Conservation (phyloP, 148 eudicot species). For the Rhododendron ferrugineum region DNA sequence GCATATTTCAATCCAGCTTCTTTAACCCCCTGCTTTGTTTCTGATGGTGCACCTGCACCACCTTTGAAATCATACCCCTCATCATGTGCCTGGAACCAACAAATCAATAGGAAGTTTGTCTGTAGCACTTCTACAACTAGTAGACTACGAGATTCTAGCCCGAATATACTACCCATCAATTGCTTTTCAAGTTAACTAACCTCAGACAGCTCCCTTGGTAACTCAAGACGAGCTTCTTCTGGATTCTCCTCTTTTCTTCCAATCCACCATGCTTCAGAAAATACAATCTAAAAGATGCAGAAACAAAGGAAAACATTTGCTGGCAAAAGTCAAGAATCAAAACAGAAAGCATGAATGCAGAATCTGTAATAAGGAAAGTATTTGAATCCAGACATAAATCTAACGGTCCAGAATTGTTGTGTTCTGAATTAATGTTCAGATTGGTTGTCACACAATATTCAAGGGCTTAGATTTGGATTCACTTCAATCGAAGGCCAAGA, state of each 20-base stretch:
- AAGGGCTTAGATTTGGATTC: no score
- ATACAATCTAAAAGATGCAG: conserved; percentile 57
- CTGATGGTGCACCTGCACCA: conserved; percentile 64
- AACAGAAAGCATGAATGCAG: not conserved
- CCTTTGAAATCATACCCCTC: conserved; percentile 67
- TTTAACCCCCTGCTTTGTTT: conserved; percentile 23
- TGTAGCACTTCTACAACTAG: not conserved
- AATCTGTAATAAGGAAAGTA: not conserved
- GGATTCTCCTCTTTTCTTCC: conserved; percentile 91
- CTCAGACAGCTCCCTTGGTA: conserved; percentile 69
- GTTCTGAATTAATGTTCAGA: no score
- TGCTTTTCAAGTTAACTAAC: conserved; percentile 27
- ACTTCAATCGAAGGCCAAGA: no score
- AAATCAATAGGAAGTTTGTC: conserved; percentile 12
- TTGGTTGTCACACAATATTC: no score
- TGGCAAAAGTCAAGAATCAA: conserved; percentile 9
- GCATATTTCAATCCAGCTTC: conserved; percentile 19
- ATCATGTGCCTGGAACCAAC: conserved; percentile 39
- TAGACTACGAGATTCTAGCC: not conserved
- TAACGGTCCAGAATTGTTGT: no score
- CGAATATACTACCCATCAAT: not conserved
- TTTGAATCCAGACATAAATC: no score
- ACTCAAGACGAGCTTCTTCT: conserved; percentile 58
- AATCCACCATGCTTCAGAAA: conserved; percentile 95
- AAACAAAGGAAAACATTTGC: not conserved